Percentiles rank a stretch among this genome's conserved stretches.
Conservation (phyloP, 371 early-diverging fungal species). For the Lichtheimia corymbifera region DNA sequence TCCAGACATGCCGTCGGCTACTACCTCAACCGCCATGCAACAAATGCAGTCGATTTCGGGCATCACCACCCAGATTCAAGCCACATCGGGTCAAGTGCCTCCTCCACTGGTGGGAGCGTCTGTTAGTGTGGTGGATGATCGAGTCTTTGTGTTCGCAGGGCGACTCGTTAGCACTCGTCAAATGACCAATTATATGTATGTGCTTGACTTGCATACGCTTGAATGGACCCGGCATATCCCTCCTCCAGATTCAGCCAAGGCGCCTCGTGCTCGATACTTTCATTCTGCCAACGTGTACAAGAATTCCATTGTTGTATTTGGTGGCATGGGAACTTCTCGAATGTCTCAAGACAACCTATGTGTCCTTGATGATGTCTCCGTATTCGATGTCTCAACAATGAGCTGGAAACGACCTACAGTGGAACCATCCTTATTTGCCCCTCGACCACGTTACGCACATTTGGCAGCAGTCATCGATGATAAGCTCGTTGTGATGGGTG, state of each 20-base stretch:
- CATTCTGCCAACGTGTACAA: conserved; percentile 71
- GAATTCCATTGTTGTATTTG: conserved; percentile 48
- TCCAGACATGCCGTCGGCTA: too few species aligned
- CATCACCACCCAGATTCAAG: conserved; percentile 59
- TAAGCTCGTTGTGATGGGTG: conserved; percentile 71
- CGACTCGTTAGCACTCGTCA: conserved; percentile 63
- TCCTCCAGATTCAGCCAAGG: conserved; percentile 37
- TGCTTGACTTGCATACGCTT: conserved; percentile 63
- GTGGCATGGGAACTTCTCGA: conserved; percentile 60
- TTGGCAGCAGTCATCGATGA: conserved; percentile 59
- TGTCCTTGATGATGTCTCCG: conserved; percentile 71
- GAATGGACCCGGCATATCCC: conserved; percentile 61
- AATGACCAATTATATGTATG: conserved; percentile 73
- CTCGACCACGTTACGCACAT: conserved; percentile 80
- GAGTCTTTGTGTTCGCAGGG: conserved; percentile 77
- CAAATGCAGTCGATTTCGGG: conserved; percentile 60
- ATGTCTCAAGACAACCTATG: conserved; percentile 37
- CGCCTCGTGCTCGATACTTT: conserved; percentile 70
- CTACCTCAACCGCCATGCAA: too few species aligned
- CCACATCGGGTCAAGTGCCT: conserved; percentile 75
- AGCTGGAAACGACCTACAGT: conserved; percentile 60
- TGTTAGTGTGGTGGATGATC: conserved; percentile 63
- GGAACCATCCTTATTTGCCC: conserved; percentile 51
- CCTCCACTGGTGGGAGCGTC: conserved; percentile 79
- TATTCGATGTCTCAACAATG: conserved; percentile 65